Evolutionary conservation across 495 filamentous ascomycete species (phyloP), one percentile per base, ranked within the genome.

Genomic region (Delitschia confertaspora): DNA sequence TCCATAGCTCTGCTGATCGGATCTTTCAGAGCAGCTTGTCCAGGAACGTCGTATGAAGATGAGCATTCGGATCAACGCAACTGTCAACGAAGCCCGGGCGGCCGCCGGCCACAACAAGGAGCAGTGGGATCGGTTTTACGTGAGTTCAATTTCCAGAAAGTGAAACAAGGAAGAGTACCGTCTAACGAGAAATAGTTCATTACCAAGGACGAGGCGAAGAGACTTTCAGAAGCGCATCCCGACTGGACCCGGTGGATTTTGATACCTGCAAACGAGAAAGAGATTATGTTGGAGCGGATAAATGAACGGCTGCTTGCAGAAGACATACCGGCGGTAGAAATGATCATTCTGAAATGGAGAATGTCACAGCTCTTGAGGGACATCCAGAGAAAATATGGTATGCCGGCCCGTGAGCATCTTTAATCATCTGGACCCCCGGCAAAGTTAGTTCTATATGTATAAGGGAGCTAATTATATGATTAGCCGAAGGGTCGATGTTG

Each of bases 81-180:
- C 42, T 3, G 43, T 47, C 18, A 24, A 36, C 13, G 38, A 53
- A 26, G 42, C 32, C 31, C 29, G 37, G 31, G 25, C 22, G 2
- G 37, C 32, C n/a, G 49, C 49, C 19, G 49, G 38, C 29, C 49
- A 53, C 33, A 42, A 36, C 24, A 42, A 42, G 26, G 37, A 47
- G 31, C 49, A 53, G 23, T 53, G 49, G 49, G 43, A 53, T 19
- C 13, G 49, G n/a, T 53, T 47, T 32, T 53, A 53, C 43, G 49
- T 53, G 43, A 47, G 49, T 53, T n/a, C n/a, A n/a, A n/a, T n/a
- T n/a, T n/a, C 10, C 13, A 42, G 7, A 7, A 19, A 20, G 33
- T 37, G 29, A 2, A 33, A 6, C 22, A 26, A 13, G 43, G 14
- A n/a, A 31, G 22, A 11, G 25, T 10, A 2, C 8, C 10, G 27